Percentiles rank a stretch among this genome's conserved stretches.
These are phyloP conservation scores for Saccharomycopsis guyanensis DNA, from an alignment of 805 yeast genomes.

Conservation along the genomic window DNA sequence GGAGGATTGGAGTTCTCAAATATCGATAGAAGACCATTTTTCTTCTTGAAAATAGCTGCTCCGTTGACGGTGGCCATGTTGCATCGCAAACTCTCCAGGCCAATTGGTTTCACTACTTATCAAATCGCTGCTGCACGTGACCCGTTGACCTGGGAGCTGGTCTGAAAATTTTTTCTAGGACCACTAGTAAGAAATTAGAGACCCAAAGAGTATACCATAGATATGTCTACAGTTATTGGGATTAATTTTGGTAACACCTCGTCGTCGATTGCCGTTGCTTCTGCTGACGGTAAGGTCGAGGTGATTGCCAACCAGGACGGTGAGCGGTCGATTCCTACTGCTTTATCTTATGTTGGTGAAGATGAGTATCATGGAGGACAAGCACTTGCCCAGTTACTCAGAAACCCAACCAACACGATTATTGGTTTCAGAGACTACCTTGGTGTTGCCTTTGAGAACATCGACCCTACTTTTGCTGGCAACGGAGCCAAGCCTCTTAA, in stretches of 20 bases:
- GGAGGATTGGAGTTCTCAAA: slow-evolving; percentile 53
- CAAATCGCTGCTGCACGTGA: too few species aligned
- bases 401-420: slow-evolving; percentile 83
- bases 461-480: slow-evolving; percentile 57
- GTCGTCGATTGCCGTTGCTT: slow-evolving; percentile 85
- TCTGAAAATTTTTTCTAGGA: too few species aligned
- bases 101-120: too few species aligned
- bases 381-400: slow-evolving; percentile 84
- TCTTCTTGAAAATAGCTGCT: slow-evolving; percentile 19
- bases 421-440: slow-evolving; percentile 89
- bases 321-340: slow-evolving; percentile 93
- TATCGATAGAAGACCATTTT: slow-evolving; percentile 43
- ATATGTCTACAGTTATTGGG: slow-evolving; percentile 68
- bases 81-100: neutral
- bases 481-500: slow-evolving; percentile 62
- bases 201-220: slow-evolving; percentile 1
- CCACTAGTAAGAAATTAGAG: neutral
- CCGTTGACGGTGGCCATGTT: slow-evolving; percentile 18
- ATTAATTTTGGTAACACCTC: slow-evolving; percentile 94
- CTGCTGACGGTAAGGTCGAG: slow-evolving; percentile 83
- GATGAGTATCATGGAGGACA: slow-evolving; percentile 98
- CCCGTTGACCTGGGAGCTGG: too few species aligned
- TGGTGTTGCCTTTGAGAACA: slow-evolving; percentile 64
- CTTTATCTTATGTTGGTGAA: slow-evolving; percentile 81
- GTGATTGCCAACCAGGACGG: slow-evolving; percentile 99